A percentile compares a stretch with the other conserved stretches of the same genome.
These are phyloP conservation scores for Penicillium egyptiacum DNA, from an alignment of 495 filamentous ascomycete species.

Conservation along the genomic window DNA sequence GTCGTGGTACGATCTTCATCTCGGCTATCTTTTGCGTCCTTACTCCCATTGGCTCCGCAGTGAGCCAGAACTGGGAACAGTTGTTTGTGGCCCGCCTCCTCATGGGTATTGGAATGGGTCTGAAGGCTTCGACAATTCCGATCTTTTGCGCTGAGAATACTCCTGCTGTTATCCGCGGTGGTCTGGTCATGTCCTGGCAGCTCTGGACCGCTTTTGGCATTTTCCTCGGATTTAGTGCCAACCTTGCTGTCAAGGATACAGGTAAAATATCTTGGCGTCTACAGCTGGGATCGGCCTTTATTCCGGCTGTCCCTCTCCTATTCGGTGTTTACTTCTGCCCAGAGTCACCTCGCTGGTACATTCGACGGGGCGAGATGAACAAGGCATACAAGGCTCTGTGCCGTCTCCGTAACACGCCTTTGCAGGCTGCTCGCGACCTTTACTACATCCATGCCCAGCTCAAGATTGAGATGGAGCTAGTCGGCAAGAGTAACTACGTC, in stretches of 20 bases:
- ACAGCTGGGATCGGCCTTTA: conserved; percentile 65
- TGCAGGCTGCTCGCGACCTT: conserved; percentile 66
- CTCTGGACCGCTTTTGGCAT: conserved; percentile 57
- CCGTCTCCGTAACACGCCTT: conserved; percentile 57
- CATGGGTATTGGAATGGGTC: conserved; percentile 66
- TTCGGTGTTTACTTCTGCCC: conserved; percentile 64
- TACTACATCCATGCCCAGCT: conserved; percentile 66
- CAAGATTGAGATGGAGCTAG: conserved; percentile 49
- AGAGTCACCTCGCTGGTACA: conserved; percentile 70
- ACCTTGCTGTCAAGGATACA: conserved; percentile 56
- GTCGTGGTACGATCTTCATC: conserved; percentile 61
- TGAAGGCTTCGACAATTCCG: conserved; percentile 60
- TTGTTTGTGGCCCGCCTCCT: conserved; percentile 58
- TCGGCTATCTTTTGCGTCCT: conserved; percentile 61
- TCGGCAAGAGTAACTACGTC: conserved; percentile 51
- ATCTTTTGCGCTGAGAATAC: conserved; percentile 64
- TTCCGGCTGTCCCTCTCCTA: conserved; percentile 66
- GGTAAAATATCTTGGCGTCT: conserved; percentile 61
- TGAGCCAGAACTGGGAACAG: conserved; percentile 58
- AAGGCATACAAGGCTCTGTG: conserved; percentile 61
- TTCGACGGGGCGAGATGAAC: conserved; percentile 56
- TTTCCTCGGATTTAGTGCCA: conserved; percentile 60
- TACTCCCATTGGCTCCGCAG: conserved; percentile 55
- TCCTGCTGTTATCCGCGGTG: conserved; percentile 61
- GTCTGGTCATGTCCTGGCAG: conserved; percentile 66